A percentile compares a stretch with the other conserved stretches of the same genome.
phyloP scores from a whole-genome alignment of 1,284 basidiomycete genomes.

The Irpex sp. region DNA sequence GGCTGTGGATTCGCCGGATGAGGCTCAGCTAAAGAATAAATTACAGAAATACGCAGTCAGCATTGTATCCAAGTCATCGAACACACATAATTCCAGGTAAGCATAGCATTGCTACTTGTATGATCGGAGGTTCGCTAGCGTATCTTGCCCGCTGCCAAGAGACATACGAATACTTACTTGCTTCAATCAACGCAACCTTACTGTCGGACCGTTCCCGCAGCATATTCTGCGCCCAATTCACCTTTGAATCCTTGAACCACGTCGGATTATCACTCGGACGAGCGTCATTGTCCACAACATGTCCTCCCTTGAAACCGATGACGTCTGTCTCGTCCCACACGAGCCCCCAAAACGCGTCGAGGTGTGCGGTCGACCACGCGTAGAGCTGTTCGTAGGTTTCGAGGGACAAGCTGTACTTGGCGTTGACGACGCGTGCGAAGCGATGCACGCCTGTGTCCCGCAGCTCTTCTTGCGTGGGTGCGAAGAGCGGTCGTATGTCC shows the following conservation, averaged over 20 bases:
- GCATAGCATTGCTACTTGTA: not conserved
- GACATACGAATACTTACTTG: slow-evolving; percentile 44
- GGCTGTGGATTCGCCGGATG: slow-evolving; percentile 43
- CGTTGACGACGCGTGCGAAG: slow-evolving; percentile 57
- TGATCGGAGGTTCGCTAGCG: not conserved
- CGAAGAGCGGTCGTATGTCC: slow-evolving; percentile 35
- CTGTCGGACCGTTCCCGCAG: slow-evolving; percentile 51
- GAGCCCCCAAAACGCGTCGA: slow-evolving; percentile 68
- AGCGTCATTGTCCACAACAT: slow-evolving; percentile 56
- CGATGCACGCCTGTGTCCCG: slow-evolving; percentile 4
- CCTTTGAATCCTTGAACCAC: slow-evolving; percentile 67
- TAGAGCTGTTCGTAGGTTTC: slow-evolving; percentile 64
- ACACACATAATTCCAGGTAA: too few relatives aligned
- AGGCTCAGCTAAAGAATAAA: slow-evolving; percentile 49
- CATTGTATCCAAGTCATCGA: not conserved
- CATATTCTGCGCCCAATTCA: slow-evolving; percentile 90
- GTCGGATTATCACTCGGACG: slow-evolving; percentile 66
- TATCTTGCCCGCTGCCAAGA: not conserved
- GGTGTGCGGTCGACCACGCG: slow-evolving; percentile 61
- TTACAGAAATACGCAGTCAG: not conserved
- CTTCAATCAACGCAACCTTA: slow-evolving; percentile 72
- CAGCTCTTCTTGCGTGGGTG: slow-evolving; percentile 31
- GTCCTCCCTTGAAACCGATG: slow-evolving; percentile 53
- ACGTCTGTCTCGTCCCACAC: slow-evolving; percentile 74
- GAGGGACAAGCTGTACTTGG: slow-evolving; percentile 42